Evolutionary conservation across 768 basidiomycete genomes (phyloP), one percentile per base, ranked within the genome.

Genomic region (Leccinellum albellum): DNA sequence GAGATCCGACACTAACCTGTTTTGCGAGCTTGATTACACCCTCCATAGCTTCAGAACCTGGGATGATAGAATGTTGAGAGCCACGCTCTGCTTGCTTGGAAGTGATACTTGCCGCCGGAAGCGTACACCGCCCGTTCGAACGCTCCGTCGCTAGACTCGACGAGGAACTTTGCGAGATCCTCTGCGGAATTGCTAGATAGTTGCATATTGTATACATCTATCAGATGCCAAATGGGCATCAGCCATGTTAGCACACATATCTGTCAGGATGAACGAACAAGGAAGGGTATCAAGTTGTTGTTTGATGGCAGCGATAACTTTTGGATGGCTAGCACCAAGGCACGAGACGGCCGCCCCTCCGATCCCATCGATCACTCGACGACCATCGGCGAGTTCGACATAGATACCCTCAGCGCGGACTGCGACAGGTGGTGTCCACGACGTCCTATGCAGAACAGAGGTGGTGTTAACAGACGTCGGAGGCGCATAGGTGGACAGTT

Each of bases 1-100:
- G 20, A 21, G 15, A 42, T 10, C 12, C 53, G 15, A 44, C 21
- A 62, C 73, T 14, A 66, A 88, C 87, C 76, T 93, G 91, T 64
- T 87, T 82, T 29, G 86, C 83, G 3, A 91, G 79, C 72, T 95
- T 95, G 54, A 94, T 78, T n/a, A 84, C 86, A 56, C 83, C 81
- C 61, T 95, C 93, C 88, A 93, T 89, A 0, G 92, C 91, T 71
- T 95, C 93, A 3, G 91, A 88, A 49, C 91, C 91, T 92, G 53
- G 58, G 53, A 33, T 58, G 53, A 33, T 54, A 31, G 4, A 48
- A 26, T 12, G 47, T 58, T 46, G n/a, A n/a, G 33, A 40, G 20
- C 9, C 23, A 46, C 12, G 20, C 46, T 51, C 23, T 45, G 12
- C 32, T 17, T 5, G 32, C 20, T 42, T 57, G 6, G 1, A 4